Base-by-base conservation (phyloP, 345 rosid genomes). In the Populus pruinosa region DNA sequence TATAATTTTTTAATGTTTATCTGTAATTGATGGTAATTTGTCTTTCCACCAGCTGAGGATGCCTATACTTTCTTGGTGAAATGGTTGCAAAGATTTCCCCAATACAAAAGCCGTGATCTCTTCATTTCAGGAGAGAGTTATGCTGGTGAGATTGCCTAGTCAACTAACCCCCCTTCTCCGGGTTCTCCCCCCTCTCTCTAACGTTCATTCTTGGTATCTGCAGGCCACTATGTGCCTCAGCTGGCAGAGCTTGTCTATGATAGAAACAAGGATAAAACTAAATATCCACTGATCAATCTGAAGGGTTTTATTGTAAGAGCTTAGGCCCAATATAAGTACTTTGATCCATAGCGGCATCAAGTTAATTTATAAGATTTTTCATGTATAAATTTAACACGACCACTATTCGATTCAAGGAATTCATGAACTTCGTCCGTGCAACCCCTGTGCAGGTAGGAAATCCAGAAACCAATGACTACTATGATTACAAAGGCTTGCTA, bases 201-300 rank as follows among this genome's bases (percentile, higher is more conserved):
- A 41, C 11, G 27, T 29, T 27, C 38, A 69, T 3, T 23, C 31
- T 23, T 20, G 16, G 65, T 69, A 66, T 65, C 79, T 77, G 77
- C 85, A 89, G 93, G 90, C 5, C 89, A 90, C 77, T 90, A 88
- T 23, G 88, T 88, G 71, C 91, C 94, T 59, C 90, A 90, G 76
- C 88, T 90, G 36, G 92, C 94, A 16, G 90, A 90, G 78, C 83
- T 86, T 66, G 80, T 90, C 68, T 86, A 72, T 56, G 89, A 87
- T 75, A 76, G 88, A 44, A 90, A 88, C 83, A 82, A 81, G 68
- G 84, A 85, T 69, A 70, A 71, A 55, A 64, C 80, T 35, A 81
- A 78, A 29, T 86, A 82, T 63, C 83, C 84, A 18, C 67, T 70
- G 23, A 76, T 83, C 82, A 74, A 83, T 65, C 84, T 83, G 64